Evolutionary conservation across 495 filamentous ascomycete species (phyloP).

Genomic region (Penicillium canescens): DNA sequence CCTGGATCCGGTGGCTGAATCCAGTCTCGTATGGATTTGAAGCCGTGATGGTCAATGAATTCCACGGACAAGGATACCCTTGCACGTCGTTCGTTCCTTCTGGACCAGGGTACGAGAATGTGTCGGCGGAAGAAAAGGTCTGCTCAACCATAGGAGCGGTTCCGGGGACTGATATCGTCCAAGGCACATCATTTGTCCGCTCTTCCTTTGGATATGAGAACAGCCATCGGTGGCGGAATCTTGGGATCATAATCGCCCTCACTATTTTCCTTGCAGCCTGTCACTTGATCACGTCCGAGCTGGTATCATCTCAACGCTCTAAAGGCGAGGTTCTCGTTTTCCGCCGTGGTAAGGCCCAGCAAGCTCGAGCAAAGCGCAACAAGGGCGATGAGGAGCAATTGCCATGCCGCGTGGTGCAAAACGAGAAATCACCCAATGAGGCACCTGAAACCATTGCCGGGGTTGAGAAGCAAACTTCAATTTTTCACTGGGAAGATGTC

Average conservation of each 20-base stretch:
- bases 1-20: conserved; percentile 53
- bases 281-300: conserved; percentile 43
- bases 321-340: conserved; percentile 56
- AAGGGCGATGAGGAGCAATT: conserved; percentile 23
- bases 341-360: conserved; percentile 37
- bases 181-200: conserved; percentile 61
- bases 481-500: conserved; percentile 80
- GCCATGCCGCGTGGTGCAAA: conserved; percentile 21
- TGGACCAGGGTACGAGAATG: conserved; percentile 49
- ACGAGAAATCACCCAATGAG: conserved; percentile 8
- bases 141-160: conserved; percentile 51
- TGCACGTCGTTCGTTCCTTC: conserved; percentile 40
- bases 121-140: conserved; percentile 27
- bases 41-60: conserved; percentile 59
- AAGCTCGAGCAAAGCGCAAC: background rate
- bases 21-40: conserved; percentile 54
- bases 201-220: conserved; percentile 56
- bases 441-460: conserved; percentile 36
- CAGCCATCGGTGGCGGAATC: conserved; percentile 65
- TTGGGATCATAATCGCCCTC: conserved; percentile 68
- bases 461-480: conserved; percentile 62
- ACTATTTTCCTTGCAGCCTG: conserved; percentile 57
- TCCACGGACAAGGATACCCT: conserved; percentile 50
- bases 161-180: conserved; percentile 53
- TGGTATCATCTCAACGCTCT: conserved; percentile 49